A percentile compares a stretch with the other conserved stretches of the same genome.
Conservation (phyloP, 2,329 filamentous ascomycete genomes). For the Phyllosticta ampelicida region DNA sequence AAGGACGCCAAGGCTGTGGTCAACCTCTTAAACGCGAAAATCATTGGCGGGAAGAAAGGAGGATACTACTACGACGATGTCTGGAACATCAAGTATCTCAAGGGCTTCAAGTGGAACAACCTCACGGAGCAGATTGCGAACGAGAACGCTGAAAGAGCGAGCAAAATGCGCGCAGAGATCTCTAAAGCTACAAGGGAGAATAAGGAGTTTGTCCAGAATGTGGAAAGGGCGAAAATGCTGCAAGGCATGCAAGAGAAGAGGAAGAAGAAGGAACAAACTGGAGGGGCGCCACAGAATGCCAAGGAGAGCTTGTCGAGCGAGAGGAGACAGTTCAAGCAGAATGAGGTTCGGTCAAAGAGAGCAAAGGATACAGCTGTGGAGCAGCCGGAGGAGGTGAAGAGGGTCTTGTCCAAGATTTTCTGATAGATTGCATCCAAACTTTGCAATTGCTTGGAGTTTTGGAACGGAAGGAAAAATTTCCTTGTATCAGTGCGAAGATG, state of each 20-base stretch:
- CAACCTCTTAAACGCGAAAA: slow-evolving; percentile 65
- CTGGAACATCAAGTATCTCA: slow-evolving; percentile 74
- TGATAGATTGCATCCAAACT: slow-evolving; percentile 10
- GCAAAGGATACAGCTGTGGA: slow-evolving; percentile 11
- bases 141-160: slow-evolving; percentile 69
- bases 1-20: slow-evolving; percentile 66
- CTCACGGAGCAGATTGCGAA: slow-evolving; percentile 66
- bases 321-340: slow-evolving; percentile 55
- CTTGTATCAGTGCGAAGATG: background rate
- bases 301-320: slow-evolving; percentile 32
- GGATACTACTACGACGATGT: slow-evolving; percentile 77
- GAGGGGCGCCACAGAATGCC: slow-evolving; percentile 14
- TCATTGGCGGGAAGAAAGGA: slow-evolving; percentile 74
- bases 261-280: slow-evolving; percentile 41
- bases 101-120: slow-evolving; percentile 69
- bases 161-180: slow-evolving; percentile 68
- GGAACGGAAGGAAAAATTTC: background rate
- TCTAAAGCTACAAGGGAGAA: slow-evolving; percentile 67
- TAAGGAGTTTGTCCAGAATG: slow-evolving; percentile 67
- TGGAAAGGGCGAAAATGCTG: slow-evolving; percentile 70
- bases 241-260: slow-evolving; percentile 52
- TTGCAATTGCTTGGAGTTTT: background rate
- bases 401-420: slow-evolving; percentile 28
- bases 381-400: slow-evolving; percentile 17
- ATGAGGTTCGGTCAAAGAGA: slow-evolving; percentile 45